Evolutionary conservation across 164 flowering plant genomes (phyloP), one percentile per base, ranked within the genome.

Genomic region (Pachysandra terminalis): DNA sequence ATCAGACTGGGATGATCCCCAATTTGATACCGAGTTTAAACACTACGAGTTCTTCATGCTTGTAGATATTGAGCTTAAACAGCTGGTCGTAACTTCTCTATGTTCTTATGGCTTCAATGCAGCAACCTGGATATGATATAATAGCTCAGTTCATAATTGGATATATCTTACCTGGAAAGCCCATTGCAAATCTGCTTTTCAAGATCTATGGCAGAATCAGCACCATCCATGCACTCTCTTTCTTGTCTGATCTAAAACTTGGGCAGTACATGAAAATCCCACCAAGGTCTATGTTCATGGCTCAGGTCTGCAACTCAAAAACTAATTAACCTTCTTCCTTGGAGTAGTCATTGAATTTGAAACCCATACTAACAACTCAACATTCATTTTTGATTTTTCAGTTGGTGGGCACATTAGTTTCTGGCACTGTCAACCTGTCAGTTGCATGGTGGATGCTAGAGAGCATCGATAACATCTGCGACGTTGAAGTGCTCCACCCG

Each of bases 231-330:
- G 97, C 96, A 26, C 88, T 94, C 49, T 80, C 97, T n/a, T 94
- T 94, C 87, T 71, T 91, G 51, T 83, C 97, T 19, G 98, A 94
- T 71, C 89, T 94, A 25, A 94, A 94, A 75, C 93, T 94, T 0
- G 98, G 98, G 23, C 97, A 94, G 71, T 94, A 94, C 90, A 91
- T 94, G 98, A 94, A 94, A 72, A 91, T 94, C 61, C 98, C 98
- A 55, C 98, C 98, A 0, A 78, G 96, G 51, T 84, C 91, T 83
- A 91, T 94, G 97, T 94, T 76, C 85, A 80, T 82, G 5, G 98
- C 98, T 75, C 96, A 93, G 95, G 97, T 90, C 19, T 67, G 60
- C 48, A 64, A 40, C 41, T 67, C 59, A 56, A 22, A 41, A 65
- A 55, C 57, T 56, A 65, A 55, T 54, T 56, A 7, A 16, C 59